Percentiles rank a stretch among this genome's conserved stretches.
Conservation (phyloP, 2,329 filamentous ascomycete species). For the Chaetomium strumarium region DNA sequence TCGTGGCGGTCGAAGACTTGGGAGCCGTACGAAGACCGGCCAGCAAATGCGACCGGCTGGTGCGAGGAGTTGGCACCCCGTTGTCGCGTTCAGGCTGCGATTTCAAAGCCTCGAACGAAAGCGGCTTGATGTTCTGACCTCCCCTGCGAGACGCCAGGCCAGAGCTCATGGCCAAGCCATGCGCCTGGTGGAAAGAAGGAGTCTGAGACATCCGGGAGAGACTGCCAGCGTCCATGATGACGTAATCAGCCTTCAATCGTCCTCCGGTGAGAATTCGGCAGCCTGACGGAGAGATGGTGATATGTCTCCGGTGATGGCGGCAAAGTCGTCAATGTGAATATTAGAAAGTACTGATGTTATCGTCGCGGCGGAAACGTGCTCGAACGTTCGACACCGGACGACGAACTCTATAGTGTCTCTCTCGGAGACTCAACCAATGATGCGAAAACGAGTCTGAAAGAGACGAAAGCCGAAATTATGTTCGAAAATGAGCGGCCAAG, state of each 20-base stretch:
- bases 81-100: slow-evolving; percentile 63
- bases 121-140: slow-evolving; percentile 81
- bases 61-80: slow-evolving; percentile 74
- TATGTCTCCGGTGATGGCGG: not conserved
- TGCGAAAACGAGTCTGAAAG: slow-evolving; percentile 19
- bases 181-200: slow-evolving; percentile 61
- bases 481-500: not conserved
- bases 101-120: slow-evolving; percentile 70
- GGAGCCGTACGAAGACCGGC: slow-evolving; percentile 90
- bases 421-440: slow-evolving; percentile 21
- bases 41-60: slow-evolving; percentile 88
- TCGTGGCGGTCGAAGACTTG: slow-evolving; percentile 70
- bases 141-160: slow-evolving; percentile 82
- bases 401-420: slow-evolving; percentile 23
- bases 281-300: not conserved
- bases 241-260: slow-evolving; percentile 12
- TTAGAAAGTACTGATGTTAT: slow-evolving; percentile 12
- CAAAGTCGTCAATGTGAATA: not conserved
- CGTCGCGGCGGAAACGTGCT: slow-evolving; percentile 22
- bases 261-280: not conserved
- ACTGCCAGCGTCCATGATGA: slow-evolving; percentile 90
- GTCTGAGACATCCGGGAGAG: slow-evolving; percentile 98
- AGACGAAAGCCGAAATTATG: slow-evolving; percentile 11
- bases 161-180: slow-evolving; percentile 67
- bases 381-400: slow-evolving; percentile 22